A percentile compares a stretch with the other conserved stretches of the same genome.
Evolutionary conservation across 495 filamentous ascomycete species (phyloP).

Genomic region (Xylaria curta): DNA sequence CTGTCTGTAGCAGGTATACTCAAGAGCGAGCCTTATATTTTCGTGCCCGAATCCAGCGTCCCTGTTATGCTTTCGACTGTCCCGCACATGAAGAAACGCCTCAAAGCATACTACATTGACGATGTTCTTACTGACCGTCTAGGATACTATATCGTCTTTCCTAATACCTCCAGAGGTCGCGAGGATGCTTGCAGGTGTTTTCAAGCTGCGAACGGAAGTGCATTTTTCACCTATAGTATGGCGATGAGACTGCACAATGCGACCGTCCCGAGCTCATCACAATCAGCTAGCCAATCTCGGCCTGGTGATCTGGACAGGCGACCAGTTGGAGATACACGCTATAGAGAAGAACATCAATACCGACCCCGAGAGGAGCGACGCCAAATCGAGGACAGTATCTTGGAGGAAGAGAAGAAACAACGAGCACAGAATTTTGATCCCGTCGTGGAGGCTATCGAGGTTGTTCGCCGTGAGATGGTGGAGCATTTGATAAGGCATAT

Average conservation of each 20-base stretch:
- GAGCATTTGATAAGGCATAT: slow-evolving; percentile 86
- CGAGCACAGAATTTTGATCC: slow-evolving; percentile 85
- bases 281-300: slow-evolving; percentile 18
- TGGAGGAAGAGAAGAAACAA: slow-evolving; percentile 86
- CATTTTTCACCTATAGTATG: slow-evolving; percentile 92
- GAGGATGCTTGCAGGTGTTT: slow-evolving; percentile 80
- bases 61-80: slow-evolving; percentile 86
- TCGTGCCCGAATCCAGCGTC: slow-evolving; percentile 82
- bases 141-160: slow-evolving; percentile 92
- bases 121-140: slow-evolving; percentile 80
- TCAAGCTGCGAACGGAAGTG: slow-evolving; percentile 70
- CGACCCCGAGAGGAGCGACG: slow-evolving; percentile 58
- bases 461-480: slow-evolving; percentile 78
- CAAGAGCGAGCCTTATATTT: slow-evolving; percentile 88
- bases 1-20: slow-evolving; percentile 69
- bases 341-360: slow-evolving; percentile 51
- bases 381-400: slow-evolving; percentile 72
- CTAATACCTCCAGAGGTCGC: slow-evolving; percentile 74
- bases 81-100: slow-evolving; percentile 82
- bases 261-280: slow-evolving; percentile 52
- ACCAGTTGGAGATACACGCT: slow-evolving; percentile 47
- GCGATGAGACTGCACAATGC: slow-evolving; percentile 78
- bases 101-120: slow-evolving; percentile 78
- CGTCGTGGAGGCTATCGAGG: slow-evolving; percentile 77
- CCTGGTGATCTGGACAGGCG: slow-evolving; percentile 35